These are phyloP conservation scores for Astrothelium subdiscretum DNA, from an alignment of 495 filamentous ascomycete genomes.

Conservation along the genomic window DNA sequence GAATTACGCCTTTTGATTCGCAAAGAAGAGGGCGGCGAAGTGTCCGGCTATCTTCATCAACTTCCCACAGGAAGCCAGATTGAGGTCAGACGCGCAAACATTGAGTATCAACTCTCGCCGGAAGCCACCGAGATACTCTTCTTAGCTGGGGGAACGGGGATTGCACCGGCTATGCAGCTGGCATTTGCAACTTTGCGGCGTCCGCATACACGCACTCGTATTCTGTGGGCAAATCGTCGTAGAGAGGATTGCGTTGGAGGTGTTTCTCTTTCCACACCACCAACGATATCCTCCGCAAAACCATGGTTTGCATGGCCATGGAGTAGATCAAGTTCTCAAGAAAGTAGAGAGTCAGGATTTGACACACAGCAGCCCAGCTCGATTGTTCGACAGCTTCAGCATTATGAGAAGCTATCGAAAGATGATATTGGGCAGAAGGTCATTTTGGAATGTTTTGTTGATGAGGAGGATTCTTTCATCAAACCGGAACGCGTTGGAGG, in stretches of 20 bases:
- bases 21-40: slow-evolving; percentile 31
- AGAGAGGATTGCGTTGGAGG: slow-evolving; percentile 48
- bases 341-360: neutral
- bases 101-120: slow-evolving; percentile 52
- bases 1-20: slow-evolving; percentile 40
- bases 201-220: slow-evolving; percentile 35
- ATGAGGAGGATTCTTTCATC: slow-evolving; percentile 62
- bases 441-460: slow-evolving; percentile 60
- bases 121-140: slow-evolving; percentile 56
- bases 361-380: slow-evolving; percentile 10
- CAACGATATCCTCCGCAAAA: neutral
- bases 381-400: slow-evolving; percentile 52
- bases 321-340: slow-evolving; percentile 16
- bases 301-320: slow-evolving; percentile 3
- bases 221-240: slow-evolving; percentile 57
- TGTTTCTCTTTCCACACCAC: slow-evolving; percentile 21
- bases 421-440: slow-evolving; percentile 35
- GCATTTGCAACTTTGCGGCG: slow-evolving; percentile 45
- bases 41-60: slow-evolving; percentile 55
- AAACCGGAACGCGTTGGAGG: slow-evolving; percentile 34
- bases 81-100: slow-evolving; percentile 65
- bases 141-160: slow-evolving; percentile 85
- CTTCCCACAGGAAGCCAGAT: slow-evolving; percentile 49
- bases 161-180: slow-evolving; percentile 79
- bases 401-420: slow-evolving; percentile 40